Evolutionary conservation across 768 basidiomycete species (phyloP).

Genomic region (Hericium rajendrae): DNA sequence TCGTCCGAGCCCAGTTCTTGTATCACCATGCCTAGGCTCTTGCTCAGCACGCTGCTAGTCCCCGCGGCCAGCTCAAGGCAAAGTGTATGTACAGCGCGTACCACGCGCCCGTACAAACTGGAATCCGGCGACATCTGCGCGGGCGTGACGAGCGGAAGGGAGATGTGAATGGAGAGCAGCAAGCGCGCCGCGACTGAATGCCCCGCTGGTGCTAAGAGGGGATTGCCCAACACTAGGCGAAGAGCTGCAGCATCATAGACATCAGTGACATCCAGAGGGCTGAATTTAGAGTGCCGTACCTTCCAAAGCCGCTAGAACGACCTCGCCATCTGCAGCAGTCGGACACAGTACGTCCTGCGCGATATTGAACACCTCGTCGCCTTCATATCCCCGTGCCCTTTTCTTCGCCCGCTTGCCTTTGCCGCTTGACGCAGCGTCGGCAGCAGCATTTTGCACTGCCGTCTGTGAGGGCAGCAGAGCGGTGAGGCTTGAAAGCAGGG

Average conservation of each 20-base stretch:
- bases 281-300: conserved; percentile 35
- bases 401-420: conserved; percentile 56
- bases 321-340: conserved; percentile 39
- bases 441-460: conserved; percentile 20
- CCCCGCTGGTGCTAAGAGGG: conserved; percentile 40
- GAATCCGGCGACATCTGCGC: conserved; percentile 45
- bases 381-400: conserved; percentile 60
- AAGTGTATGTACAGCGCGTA: conserved; percentile 35
- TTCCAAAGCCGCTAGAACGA: conserved; percentile 44
- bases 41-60: conserved; percentile 50
- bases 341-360: conserved; percentile 38
- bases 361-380: conserved; percentile 58
- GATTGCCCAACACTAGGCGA: conserved; percentile 35
- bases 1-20: conserved; percentile 13
- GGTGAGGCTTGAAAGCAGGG: conserved; percentile 8
- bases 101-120: conserved; percentile 36
- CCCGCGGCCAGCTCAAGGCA: conserved; percentile 44
- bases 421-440: conserved; percentile 9
- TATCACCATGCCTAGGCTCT: conserved; percentile 47
- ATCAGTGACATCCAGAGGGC: not conserved
- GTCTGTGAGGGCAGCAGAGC: conserved; percentile 16
- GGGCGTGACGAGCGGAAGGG: conserved; percentile 45
- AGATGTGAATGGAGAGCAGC: conserved; percentile 45
- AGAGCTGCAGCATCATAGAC: conserved; percentile 27
- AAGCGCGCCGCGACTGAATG: conserved; percentile 52